Percentiles rank a stretch among this genome's conserved stretches.
Conservation (phyloP, 148 eudicot species). For the Heliamphora exappendiculata region DNA sequence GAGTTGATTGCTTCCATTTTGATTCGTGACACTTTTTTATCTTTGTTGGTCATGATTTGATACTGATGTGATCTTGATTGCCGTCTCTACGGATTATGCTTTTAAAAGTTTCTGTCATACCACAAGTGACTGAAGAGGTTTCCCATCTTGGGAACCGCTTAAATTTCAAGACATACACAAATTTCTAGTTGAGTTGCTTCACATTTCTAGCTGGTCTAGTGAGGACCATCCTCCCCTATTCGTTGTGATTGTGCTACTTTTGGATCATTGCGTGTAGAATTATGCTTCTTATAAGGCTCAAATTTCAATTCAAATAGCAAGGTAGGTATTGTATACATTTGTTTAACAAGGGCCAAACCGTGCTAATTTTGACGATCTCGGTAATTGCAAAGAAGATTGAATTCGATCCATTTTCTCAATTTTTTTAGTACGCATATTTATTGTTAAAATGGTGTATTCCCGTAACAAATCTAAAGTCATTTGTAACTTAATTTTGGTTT, state of each 20-base stretch:
- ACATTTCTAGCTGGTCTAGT: background rate
- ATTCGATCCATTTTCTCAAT: too few species aligned
- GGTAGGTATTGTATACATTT: too few species aligned
- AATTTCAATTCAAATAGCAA: background rate
- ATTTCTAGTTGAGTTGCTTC: background rate
- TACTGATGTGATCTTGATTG: background rate
- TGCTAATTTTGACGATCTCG: too few species aligned
- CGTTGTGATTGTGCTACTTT: background rate
- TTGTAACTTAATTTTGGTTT: too few species aligned
- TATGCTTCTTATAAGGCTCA: background rate
- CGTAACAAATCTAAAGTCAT: too few species aligned
- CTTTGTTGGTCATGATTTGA: background rate
- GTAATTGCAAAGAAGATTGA: too few species aligned
- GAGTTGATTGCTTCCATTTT: slow-evolving; percentile 9
- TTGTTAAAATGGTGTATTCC: too few species aligned
- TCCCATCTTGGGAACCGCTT: background rate
- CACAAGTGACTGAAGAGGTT: background rate
- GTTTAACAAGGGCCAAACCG: too few species aligned
- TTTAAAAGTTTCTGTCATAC: background rate
- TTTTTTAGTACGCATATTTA: too few species aligned
- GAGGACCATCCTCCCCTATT: background rate
- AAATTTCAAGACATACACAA: background rate
- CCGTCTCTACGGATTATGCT: slow-evolving; percentile 2
- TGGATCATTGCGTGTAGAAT: background rate
- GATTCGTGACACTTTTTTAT: background rate